Percentiles rank a stretch among this genome's conserved stretches.
phyloP scores from a whole-genome alignment of 208 protist species.

The Acanthamoeba sp. region DNA sequence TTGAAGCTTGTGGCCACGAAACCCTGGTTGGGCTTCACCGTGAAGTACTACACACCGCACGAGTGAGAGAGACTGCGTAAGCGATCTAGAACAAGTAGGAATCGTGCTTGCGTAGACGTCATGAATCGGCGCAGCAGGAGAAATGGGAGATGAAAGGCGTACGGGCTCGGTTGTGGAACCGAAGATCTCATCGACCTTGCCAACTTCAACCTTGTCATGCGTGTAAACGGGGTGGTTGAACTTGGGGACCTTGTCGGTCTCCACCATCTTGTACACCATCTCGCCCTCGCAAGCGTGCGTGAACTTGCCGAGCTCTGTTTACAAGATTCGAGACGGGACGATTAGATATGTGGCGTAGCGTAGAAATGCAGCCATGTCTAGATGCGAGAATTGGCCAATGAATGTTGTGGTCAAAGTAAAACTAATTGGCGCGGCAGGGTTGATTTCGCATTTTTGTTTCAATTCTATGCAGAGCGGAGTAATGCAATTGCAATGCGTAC shows the following conservation, averaged over 20 bases:
- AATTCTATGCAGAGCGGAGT: neutral
- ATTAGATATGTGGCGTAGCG: too few species aligned
- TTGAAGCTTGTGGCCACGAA: slow-evolving; percentile 74
- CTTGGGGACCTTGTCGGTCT: slow-evolving; percentile 68
- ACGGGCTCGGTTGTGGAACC: slow-evolving; percentile 67
- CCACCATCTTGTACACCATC: slow-evolving; percentile 72
- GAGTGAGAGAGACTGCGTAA: neutral
- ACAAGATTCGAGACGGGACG: neutral
- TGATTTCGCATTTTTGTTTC: neutral
- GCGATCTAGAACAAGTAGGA: neutral
- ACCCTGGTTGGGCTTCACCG: slow-evolving; percentile 74
- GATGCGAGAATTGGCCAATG: too few species aligned
- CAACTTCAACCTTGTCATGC: slow-evolving; percentile 57
- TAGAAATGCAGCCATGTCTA: too few species aligned
- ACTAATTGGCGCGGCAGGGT: neutral
- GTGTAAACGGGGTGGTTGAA: slow-evolving; percentile 75
- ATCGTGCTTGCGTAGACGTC: neutral
- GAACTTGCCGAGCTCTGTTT: slow-evolving; percentile 75
- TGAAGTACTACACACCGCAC: slow-evolving; percentile 67
- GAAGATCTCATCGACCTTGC: slow-evolving; percentile 77
- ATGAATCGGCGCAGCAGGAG: neutral
- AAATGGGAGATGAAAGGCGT: neutral
- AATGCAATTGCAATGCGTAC: neutral
- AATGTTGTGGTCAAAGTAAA: too few species aligned
- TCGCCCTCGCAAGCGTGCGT: slow-evolving; percentile 74